Base-by-base conservation (phyloP, 2,329 filamentous ascomycete genomes). In the Ambrosiella beaveri region DNA sequence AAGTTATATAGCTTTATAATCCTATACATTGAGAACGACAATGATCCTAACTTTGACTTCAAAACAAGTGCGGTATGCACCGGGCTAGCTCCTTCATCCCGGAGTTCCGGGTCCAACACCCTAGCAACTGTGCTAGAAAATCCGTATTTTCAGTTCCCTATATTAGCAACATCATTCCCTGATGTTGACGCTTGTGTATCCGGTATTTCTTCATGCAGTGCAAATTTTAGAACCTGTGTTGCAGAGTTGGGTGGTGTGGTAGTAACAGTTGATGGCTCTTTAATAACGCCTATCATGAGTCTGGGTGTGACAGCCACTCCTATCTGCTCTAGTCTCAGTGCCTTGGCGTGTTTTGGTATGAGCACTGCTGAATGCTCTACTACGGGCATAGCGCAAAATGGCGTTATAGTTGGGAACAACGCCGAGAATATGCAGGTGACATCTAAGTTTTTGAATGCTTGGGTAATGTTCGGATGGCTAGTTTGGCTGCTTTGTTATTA, bases 101-200 rank as follows among this genome's bases (percentile, higher is more conserved):
- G 71, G 1, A 65, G 70, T 8, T 67, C 67, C 11, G 65, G 37
- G 63, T 68, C 70, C 11, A 71, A 71, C 2, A 66, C 68, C 17
- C 64, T 68, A 1, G 70, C 70, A 17, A 78, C 77, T 39, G 80
- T 73, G 64, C 77, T 82, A 15, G 67, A 73, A 47, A 82, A 83
- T 65, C 63, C 70, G 35, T 81, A 76, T 67, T 83, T 81, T 65
- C 73, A 76, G 9, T 83, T 82, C 65, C 80, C 80, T 1, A 77
- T 78, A 64, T 73, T 80, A 56, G 68, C 71, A 52, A 79, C 75
- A 1, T 72, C 72, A 11, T 81, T 79, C 61, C 65, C 68, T 59
- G 74, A 81, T 63, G 66, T 68, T 15, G 75, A 69, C 12, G 73
- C 73, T 5, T 83, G 80, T 64, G 72, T 72, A 2, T 71, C 74